Conservation (phyloP, 306 rosid species). For the Betula pendula region DNA sequence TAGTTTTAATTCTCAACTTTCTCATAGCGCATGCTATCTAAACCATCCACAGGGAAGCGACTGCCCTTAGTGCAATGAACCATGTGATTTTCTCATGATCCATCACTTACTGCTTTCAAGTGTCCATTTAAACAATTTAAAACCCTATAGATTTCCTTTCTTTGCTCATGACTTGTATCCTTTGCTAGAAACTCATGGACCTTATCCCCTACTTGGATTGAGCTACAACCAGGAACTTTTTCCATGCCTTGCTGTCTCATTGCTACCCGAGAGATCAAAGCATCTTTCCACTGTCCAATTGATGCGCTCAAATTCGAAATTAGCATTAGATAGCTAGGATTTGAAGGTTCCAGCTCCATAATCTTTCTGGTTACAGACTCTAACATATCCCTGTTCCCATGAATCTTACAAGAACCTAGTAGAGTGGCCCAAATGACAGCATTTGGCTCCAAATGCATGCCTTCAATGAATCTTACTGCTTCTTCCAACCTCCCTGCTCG, state of each 20-base stretch:
- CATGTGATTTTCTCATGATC: background rate
- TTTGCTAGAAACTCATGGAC: constrained; percentile 35
- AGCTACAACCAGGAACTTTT: constrained; percentile 42
- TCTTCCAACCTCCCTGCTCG: constrained; percentile 37
- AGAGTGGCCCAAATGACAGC: constrained; percentile 38
- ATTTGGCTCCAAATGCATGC: constrained; percentile 41
- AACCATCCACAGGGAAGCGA: background rate
- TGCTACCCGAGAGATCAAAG: constrained; percentile 16
- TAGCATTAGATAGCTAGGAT: constrained; percentile 33
- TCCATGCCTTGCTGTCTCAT: constrained; percentile 40
- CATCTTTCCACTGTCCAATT: constrained; percentile 36
- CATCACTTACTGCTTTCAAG: constrained; percentile 15
- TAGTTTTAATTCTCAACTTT: background rate
- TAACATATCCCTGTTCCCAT: constrained; percentile 28
- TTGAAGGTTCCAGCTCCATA: constrained; percentile 32
- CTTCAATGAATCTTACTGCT: constrained; percentile 29
- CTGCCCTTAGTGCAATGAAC: background rate
- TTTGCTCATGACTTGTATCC: constrained; percentile 28
- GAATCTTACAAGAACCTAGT: constrained; percentile 32
- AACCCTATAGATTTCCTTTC: constrained; percentile 24
- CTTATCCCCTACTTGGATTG: constrained; percentile 35
- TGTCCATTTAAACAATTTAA: constrained; percentile 23
- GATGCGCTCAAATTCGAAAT: constrained; percentile 41
- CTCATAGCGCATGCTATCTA: background rate
- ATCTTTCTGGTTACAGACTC: constrained; percentile 27